Percentiles rank a stretch among this genome's conserved stretches.
Conservation (phyloP, 257 asterid genomes). For the Ilex aquifolium region DNA sequence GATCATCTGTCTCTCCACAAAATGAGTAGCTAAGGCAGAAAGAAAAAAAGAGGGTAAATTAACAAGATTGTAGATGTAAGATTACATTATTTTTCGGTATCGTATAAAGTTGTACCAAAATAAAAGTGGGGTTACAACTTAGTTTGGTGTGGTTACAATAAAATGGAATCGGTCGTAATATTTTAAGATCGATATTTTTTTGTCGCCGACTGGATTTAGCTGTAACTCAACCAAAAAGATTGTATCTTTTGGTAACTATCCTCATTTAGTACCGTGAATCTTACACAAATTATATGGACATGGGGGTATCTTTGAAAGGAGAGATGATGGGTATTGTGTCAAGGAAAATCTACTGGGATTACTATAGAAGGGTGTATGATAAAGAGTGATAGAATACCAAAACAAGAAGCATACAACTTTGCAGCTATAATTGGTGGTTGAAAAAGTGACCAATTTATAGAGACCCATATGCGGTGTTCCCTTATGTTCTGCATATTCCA, state of each 20-base stretch:
- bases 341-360: conserved; percentile 7
- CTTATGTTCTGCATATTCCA: conserved; percentile 28
- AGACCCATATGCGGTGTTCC: conserved; percentile 46
- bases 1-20: conserved; percentile 17
- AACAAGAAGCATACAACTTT: conserved; percentile 35
- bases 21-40: conserved; percentile 6
- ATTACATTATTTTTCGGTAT: no score
- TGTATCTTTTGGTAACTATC: no score
- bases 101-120: no score
- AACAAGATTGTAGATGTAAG: conserved; percentile 1
- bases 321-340: conserved; percentile 11
- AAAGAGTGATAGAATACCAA: conserved; percentile 45
- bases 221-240: no score
- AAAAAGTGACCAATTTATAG: conserved; percentile 29
- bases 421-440: conserved; percentile 33
- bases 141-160: no score
- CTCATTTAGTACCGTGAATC: no score
- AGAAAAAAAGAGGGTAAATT: conserved; percentile 5
- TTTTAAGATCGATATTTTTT: no score
- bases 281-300: no score
- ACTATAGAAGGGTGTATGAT: conserved; percentile 14
- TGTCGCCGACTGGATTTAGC: no score
- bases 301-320: neutral
- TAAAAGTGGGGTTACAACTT: no score
- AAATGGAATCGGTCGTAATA: no score